A percentile compares a stretch with the other conserved stretches of the same genome.
Evolutionary conservation across 2,329 filamentous ascomycete genomes (phyloP).

Genomic region (Colletotrichum eremochloae): DNA sequence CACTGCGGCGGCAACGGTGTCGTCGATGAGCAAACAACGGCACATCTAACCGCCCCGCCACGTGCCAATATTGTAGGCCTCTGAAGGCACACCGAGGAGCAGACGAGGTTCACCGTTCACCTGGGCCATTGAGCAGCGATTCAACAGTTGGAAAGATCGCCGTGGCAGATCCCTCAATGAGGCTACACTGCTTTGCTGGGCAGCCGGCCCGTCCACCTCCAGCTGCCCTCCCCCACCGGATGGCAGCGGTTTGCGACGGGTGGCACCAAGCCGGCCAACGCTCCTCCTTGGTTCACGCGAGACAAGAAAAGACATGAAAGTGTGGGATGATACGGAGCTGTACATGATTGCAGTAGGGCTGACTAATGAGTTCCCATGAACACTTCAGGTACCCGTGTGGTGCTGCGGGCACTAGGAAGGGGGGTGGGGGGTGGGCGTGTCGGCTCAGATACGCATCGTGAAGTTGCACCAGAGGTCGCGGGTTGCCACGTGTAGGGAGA

Average conservation of each 20-base stretch:
- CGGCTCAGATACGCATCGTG: slow-evolving; percentile 25
- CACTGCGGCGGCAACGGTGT: not conserved
- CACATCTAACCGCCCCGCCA: slow-evolving; percentile 2
- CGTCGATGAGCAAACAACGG: not conserved
- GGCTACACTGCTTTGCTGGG: not conserved
- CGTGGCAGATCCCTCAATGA: not conserved
- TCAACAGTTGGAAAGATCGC: not conserved
- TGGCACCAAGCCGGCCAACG: not conserved
- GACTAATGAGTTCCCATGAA: slow-evolving; percentile 38
- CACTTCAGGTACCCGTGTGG: slow-evolving; percentile 37
- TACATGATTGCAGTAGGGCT: slow-evolving; percentile 41
- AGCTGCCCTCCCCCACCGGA: not conserved
- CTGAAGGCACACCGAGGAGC: not conserved
- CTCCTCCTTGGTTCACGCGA: not conserved
- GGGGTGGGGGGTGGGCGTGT: not conserved
- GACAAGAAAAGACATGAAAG: not conserved
- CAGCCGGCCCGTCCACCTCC: not conserved
- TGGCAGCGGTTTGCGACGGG: not conserved
- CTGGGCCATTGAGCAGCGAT: not conserved
- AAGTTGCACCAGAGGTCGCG: slow-evolving; percentile 32
- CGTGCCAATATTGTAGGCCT: not conserved
- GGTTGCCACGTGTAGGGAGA: slow-evolving; percentile 26
- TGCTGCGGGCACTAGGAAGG: slow-evolving; percentile 34
- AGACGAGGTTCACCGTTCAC: not conserved
- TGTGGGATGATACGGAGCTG: slow-evolving; percentile 30